These are phyloP conservation scores for Colletotrichum orbiculare DNA, from an alignment of 2,329 filamentous ascomycete species.

Conservation along the genomic window DNA sequence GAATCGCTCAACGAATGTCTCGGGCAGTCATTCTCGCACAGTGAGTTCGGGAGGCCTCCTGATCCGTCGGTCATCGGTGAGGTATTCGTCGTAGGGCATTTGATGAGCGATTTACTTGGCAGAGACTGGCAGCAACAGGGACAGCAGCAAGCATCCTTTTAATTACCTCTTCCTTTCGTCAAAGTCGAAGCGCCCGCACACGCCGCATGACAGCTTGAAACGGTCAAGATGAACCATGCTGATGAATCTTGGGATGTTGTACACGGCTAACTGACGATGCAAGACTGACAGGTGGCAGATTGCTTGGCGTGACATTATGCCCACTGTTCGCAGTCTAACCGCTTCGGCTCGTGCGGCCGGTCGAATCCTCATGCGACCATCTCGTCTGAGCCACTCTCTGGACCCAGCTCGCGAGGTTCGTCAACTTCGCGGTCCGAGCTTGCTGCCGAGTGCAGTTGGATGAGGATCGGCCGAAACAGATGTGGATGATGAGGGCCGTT, in stretches of 20 bases:
- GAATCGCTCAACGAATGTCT: not conserved
- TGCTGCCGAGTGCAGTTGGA: too few species aligned
- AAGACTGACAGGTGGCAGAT: not conserved
- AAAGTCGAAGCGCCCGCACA: too few species aligned
- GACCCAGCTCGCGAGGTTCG: slow-evolving; percentile 1
- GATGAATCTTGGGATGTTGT: slow-evolving; percentile 3
- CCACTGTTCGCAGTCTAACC: not conserved
- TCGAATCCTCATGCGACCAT: slow-evolving; percentile 1
- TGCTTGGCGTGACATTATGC: slow-evolving; percentile 20
- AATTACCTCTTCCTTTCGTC: not conserved
- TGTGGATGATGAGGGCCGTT: too few species aligned
- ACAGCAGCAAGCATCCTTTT: not conserved
- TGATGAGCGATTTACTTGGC: slow-evolving; percentile 12
- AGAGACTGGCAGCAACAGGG: not conserved
- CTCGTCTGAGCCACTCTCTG: slow-evolving; percentile 3
- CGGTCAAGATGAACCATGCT: slow-evolving; percentile 1
- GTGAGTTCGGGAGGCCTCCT: slow-evolving; percentile 9
- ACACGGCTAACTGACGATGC: slow-evolving; percentile 3
- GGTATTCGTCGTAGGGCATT: not conserved
- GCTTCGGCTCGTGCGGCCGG: slow-evolving; percentile 3
- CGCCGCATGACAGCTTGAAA: not conserved
- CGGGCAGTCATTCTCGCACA: not conserved
- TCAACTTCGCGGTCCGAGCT: too few species aligned
- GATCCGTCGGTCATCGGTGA: not conserved
- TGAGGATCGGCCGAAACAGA: too few species aligned